Evolutionary conservation across 495 filamentous ascomycete species (phyloP), one percentile per base, ranked within the genome.

Genomic region (Penicillium canescens): DNA sequence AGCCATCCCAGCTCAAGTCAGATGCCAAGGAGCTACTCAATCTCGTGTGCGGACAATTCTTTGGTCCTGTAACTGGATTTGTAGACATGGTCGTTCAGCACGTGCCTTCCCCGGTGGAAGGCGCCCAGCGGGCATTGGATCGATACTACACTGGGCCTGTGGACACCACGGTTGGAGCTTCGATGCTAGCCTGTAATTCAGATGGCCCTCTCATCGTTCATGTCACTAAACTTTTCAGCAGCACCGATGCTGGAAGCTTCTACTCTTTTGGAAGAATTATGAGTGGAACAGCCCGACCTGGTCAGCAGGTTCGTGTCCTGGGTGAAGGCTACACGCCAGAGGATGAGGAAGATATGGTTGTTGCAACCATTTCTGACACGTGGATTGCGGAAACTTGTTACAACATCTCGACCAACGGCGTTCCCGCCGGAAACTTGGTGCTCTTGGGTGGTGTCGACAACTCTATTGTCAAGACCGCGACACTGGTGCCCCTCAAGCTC

Each of bases 401-500:
- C 67, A 95, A 92, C 56, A 87, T 98, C 47, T 83, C 91, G 7
- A 92, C 88, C 0, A 88, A 88, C 58, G 94, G 95, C 44, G 87
- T 98, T 9, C 94, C 95, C 0, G 95, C 94, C 6, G 94, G 94
- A n/a, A 97, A 94, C 67, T 90, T 88, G 83, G 92, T 96, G 14
- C 78, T 98, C 18, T 76, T 98, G 3, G 84, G 88, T 37, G 94
- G 94, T 1, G 86, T 98, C 39, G 92, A 98, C 75, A 97, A 96
- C 70, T 98, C 95, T 7, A 98, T 98, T 63, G 90, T 98, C 68
- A 98, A 98, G 68, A 92, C 90, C 20, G 94, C 94, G n/a, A 98
- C 94, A 2, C 73, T 98, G 43, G 86, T 98, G n/a, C 85, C 90
- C 14, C 83, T 82, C 36, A 86, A 84, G 57, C 78, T 96, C 31